phyloP scores from a whole-genome alignment of 2,329 filamentous ascomycete species.

The Penicillium occitanis region DNA sequence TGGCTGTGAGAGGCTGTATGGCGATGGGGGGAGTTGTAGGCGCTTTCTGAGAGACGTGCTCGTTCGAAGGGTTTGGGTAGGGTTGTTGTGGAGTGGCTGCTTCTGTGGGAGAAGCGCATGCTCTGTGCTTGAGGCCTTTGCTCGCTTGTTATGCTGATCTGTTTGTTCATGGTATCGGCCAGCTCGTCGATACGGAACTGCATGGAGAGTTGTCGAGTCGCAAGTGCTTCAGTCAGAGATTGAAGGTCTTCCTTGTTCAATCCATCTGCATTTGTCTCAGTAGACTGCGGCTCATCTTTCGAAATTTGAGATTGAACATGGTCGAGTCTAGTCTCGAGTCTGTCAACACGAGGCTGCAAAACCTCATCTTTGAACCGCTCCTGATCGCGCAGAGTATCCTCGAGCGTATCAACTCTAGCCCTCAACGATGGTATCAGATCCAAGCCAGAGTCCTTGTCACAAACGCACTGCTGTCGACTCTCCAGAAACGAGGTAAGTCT shows the following conservation, averaged over 20 bases:
- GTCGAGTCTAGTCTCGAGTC: neutral
- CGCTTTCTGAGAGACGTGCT: neutral
- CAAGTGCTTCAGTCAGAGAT: constrained; percentile 9
- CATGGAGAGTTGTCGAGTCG: constrained; percentile 13
- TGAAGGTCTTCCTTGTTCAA: constrained; percentile 4
- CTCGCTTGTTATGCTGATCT: neutral
- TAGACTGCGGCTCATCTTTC: neutral
- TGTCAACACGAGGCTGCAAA: neutral
- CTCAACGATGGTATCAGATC: neutral
- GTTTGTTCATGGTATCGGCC: neutral
- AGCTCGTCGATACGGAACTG: constrained; percentile 10
- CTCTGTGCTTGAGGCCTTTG: neutral
- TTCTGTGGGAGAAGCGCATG: neutral
- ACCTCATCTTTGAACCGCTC: neutral
- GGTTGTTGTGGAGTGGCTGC: neutral
- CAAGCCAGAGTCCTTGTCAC: neutral
- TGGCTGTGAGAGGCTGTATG: neutral
- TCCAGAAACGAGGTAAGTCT: constrained; percentile 2
- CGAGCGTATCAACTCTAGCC: constrained; percentile 1
- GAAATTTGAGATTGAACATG: neutral
- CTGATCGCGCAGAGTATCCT: neutral
- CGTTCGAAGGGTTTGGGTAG: neutral
- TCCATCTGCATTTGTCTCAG: neutral
- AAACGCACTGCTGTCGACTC: neutral
- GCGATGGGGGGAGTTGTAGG: neutral